Conservation (phyloP, 495 filamentous ascomycete genomes). For the Aspergillus asperescens region DNA sequence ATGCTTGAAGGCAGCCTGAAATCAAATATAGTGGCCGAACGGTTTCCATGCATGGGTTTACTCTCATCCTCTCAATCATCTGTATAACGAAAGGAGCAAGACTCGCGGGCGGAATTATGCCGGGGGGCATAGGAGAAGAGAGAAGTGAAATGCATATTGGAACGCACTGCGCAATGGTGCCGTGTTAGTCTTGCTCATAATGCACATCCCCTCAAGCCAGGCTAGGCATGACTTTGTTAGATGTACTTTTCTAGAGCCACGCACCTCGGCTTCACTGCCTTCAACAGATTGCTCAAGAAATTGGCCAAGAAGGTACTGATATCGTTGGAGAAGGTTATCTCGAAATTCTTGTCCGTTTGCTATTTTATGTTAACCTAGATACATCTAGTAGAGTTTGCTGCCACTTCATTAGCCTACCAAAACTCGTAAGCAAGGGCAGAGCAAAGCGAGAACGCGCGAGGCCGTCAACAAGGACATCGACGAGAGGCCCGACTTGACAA, state of each 20-base stretch:
- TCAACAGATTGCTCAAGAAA: constrained; percentile 35
- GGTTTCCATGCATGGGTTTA: constrained; percentile 34
- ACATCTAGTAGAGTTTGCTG: background rate
- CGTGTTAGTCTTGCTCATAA: background rate
- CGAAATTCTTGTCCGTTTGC: constrained; percentile 29
- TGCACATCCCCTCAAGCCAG: background rate
- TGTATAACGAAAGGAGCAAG: constrained; percentile 39
- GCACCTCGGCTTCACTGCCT: constrained; percentile 31
- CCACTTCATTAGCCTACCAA: constrained; percentile 30
- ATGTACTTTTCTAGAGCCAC: constrained; percentile 3
- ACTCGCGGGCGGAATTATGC: constrained; percentile 33
- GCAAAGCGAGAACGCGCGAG: constrained; percentile 38
- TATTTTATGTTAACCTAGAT: constrained; percentile 17
- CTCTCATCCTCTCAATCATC: constrained; percentile 29
- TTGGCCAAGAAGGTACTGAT: constrained; percentile 39
- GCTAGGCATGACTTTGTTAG: background rate
- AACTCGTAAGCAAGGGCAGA: constrained; percentile 33
- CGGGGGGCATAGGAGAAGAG: constrained; percentile 34
- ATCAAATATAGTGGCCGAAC: constrained; percentile 41
- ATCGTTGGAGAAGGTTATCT: constrained; percentile 36
- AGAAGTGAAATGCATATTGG: constrained; percentile 38
- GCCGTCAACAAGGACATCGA: constrained; percentile 40
- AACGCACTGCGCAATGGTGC: constrained; percentile 28
- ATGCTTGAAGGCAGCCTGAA: constrained; percentile 30
- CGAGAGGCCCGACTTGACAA: constrained; percentile 42